phyloP scores from a whole-genome alignment of 192 early-diverging fungal species.

The Podila epigama region DNA sequence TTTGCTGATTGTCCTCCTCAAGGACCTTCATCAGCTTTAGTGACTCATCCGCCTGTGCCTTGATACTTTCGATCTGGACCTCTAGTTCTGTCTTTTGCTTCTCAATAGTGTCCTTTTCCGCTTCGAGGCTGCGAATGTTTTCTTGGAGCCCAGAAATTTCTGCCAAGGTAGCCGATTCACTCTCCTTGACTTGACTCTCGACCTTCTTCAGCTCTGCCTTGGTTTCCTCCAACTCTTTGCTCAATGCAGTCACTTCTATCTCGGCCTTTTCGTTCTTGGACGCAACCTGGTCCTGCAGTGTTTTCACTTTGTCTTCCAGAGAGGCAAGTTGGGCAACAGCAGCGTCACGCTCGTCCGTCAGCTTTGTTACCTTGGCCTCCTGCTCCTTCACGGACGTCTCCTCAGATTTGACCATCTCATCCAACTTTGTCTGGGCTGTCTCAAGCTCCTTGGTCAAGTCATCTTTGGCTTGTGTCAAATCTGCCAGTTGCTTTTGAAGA shows the following conservation, averaged over 20 bases:
- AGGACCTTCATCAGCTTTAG: constrained; percentile 32
- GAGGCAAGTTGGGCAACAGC: constrained; percentile 13
- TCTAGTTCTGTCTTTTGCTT: constrained; percentile 22
- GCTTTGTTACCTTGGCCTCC: constrained; percentile 1
- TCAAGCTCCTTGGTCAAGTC: constrained; percentile 18
- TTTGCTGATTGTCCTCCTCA: constrained; percentile 43
- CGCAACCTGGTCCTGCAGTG: constrained; percentile 6
- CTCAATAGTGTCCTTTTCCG: constrained; percentile 2
- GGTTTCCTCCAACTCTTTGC: constrained; percentile 21
- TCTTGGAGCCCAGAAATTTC: constrained; percentile 23
- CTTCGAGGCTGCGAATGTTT: constrained; percentile 6
- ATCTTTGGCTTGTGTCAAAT: constrained; percentile 15
- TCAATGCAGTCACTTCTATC: constrained; percentile 10
- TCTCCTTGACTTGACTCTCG: constrained; percentile 13
- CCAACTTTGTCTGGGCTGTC: constrained; percentile 6
- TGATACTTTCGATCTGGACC: constrained; percentile 16
- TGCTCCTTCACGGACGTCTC: constrained; percentile 1
- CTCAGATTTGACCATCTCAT: background rate
- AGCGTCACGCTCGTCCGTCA: constrained; percentile 3
- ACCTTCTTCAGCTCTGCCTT: constrained; percentile 13
- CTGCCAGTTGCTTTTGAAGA: constrained; percentile 5
- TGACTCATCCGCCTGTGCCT: constrained; percentile 25
- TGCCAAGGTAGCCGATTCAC: background rate
- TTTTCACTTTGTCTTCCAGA: constrained; percentile 6
- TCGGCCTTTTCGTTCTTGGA: constrained; percentile 3